phyloP scores from a whole-genome alignment of 164 flowering plant species.

The Tinospora cordifolia region DNA sequence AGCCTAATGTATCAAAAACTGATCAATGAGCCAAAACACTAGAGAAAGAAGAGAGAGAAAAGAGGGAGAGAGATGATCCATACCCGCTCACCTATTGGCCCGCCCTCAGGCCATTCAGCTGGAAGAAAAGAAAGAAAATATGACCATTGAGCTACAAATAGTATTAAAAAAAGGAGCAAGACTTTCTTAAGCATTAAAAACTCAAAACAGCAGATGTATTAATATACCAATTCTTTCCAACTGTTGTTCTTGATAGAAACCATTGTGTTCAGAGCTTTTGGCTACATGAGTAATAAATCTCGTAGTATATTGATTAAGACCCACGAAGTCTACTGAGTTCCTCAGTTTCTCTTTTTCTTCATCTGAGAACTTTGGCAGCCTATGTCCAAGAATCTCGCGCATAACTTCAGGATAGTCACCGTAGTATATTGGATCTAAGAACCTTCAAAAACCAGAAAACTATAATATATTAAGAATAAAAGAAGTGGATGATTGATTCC shows the following conservation, averaged over 20 bases:
- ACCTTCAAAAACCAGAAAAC: slow-evolving; percentile 41
- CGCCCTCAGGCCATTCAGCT: slow-evolving; percentile 64
- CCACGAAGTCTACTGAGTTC: slow-evolving; percentile 64
- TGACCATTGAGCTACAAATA: neutral
- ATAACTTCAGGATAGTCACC: slow-evolving; percentile 80
- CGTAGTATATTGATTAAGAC: slow-evolving; percentile 85
- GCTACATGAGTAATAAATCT: slow-evolving; percentile 51
- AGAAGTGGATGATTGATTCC: neutral
- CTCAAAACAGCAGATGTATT: neutral
- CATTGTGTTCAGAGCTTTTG: slow-evolving; percentile 29
- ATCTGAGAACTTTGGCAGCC: slow-evolving; percentile 63
- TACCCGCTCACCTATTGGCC: slow-evolving; percentile 72
- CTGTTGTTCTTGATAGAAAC: slow-evolving; percentile 50
- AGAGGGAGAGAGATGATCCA: slow-evolving; percentile 15
- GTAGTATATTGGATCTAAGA: slow-evolving; percentile 60
- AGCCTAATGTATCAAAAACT: slow-evolving; percentile 45
- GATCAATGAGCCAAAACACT: neutral
- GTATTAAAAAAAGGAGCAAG: neutral
- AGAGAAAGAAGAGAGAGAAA: neutral
- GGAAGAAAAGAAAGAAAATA: slow-evolving; percentile 17
- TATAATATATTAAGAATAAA: neutral
- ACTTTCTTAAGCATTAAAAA: neutral
- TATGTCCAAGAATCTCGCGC: slow-evolving; percentile 65
- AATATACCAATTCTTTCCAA: slow-evolving; percentile 57
- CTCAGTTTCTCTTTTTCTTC: slow-evolving; percentile 53